Evolutionary conservation across 78 protist species (phyloP), one percentile per base, ranked within the genome.

Genomic region (Chrysochromulina tobinii): DNA sequence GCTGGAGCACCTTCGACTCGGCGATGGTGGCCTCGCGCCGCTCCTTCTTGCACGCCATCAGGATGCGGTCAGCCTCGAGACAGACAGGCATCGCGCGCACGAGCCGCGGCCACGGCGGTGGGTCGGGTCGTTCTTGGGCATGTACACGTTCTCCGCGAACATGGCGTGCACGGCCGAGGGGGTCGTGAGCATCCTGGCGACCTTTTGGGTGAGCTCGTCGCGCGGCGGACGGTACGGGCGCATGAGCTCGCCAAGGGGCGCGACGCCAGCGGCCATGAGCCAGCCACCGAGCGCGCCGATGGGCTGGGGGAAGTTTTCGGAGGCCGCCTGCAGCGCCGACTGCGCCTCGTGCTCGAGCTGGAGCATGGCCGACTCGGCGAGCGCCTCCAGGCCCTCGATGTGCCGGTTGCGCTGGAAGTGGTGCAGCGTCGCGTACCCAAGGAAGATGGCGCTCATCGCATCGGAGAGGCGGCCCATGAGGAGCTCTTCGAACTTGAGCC

Each of bases 381-480:
- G 81, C 38, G 53, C 81, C n/a, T 72, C 18, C 54, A 72, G 81
- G 81, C 81, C 81, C 57, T 72, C 21, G 66, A 53, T 75, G 58
- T 55, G 54, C 50, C 12, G 38, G 84, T 75, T 23, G 55, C 69
- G 48, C 81, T 58, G 51, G 91, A 87, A 61, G 91, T 88, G 81
- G 89, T 91, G 89, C 59, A 92, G 92, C 27, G 55, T 20, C 3
- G 94, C 90, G 72, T 92, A 88, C 54, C 92, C 94, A 81, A 88
- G 14, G 94, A 86, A 92, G 50, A 92, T 66, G 89, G 58, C 53
- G 81, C 84, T 48, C 27, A 92, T 88, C 61, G 53, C 83, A 23
- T 92, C 94, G 23, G 94, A 88, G 17, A 73, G 58, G 61, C 94
- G 90, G 51, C 94, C 94, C 20, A 87, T 68, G 89, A 88, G 53